Conservation (phyloP, 2,329 filamentous ascomycete genomes). For the Penicillium sp. region DNA sequence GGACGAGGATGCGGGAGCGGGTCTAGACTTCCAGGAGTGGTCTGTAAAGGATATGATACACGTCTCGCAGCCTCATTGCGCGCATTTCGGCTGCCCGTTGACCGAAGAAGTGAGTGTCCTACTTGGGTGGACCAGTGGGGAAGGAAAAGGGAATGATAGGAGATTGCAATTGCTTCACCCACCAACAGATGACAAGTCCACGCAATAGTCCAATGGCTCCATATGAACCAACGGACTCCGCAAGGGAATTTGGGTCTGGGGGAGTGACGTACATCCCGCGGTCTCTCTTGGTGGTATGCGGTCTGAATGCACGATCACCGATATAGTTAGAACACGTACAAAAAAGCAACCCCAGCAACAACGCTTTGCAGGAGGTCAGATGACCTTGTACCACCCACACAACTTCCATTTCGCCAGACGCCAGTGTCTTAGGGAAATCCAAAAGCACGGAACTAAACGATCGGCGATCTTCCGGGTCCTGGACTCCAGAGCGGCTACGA, state of each 20-base stretch:
- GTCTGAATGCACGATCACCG: conserved; percentile 5
- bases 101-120: neutral
- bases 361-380: conserved; percentile 12
- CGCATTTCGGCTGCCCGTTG: neutral
- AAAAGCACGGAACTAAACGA: neutral
- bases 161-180: conserved; percentile 5
- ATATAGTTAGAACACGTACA: conserved; percentile 1
- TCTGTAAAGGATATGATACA: conserved; percentile 11
- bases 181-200: neutral
- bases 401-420: conserved; percentile 1
- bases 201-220: neutral
- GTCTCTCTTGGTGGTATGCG: neutral
- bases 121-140: neutral
- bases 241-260: neutral
- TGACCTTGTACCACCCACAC: conserved; percentile 9
- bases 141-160: neutral
- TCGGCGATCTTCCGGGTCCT: conserved; percentile 5
- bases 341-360: conserved; percentile 1
- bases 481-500: conserved; percentile 1
- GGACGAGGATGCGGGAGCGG: conserved; percentile 8
- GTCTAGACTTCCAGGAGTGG: conserved; percentile 18
- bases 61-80: conserved; percentile 18
- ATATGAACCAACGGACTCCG: neutral
- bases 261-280: conserved; percentile 8
- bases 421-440: conserved; percentile 4